Percentiles rank a stretch among this genome's conserved stretches.
phyloP scores from a whole-genome alignment of 345 rosid genomes.

The Acer yangbiense region DNA sequence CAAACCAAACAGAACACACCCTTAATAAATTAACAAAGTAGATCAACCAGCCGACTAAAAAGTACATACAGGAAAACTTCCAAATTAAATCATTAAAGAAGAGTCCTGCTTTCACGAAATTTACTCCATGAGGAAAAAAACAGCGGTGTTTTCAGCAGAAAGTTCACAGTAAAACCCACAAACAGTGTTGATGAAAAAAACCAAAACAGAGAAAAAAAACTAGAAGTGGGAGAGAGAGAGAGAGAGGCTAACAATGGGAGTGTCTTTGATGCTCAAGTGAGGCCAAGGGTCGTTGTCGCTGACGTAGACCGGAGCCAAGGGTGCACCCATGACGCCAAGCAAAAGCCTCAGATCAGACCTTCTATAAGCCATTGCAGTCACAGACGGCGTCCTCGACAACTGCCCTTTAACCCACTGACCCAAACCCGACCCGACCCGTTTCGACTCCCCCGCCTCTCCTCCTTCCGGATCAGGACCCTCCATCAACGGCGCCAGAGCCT shows the following conservation, averaged over 20 bases:
- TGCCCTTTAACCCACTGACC: slow-evolving; percentile 94
- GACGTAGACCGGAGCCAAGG: slow-evolving; percentile 84
- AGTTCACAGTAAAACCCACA: neutral
- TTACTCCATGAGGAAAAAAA: neutral
- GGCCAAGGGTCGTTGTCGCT: slow-evolving; percentile 71
- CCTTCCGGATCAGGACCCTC: slow-evolving; percentile 97
- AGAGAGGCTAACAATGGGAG: slow-evolving; percentile 70
- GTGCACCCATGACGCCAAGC: slow-evolving; percentile 91
- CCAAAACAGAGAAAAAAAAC: neutral
- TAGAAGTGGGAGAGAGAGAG: slow-evolving; percentile 1
- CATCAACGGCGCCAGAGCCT: slow-evolving; percentile 65
- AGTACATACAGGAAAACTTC: neutral
- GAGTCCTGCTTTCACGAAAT: neutral
- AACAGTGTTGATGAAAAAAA: neutral
- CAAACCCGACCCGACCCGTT: slow-evolving; percentile 61
- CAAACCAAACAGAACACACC: slow-evolving; percentile 27
- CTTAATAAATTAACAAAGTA: neutral
- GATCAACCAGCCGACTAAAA: neutral
- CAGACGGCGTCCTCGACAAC: slow-evolving; percentile 63
- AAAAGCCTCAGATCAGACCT: slow-evolving; percentile 78
- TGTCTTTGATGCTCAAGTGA: slow-evolving; percentile 83
- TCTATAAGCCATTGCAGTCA: slow-evolving; percentile 45
- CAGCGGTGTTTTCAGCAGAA: neutral
- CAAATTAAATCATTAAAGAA: slow-evolving; percentile 12
- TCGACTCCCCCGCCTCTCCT: slow-evolving; percentile 48